These are phyloP conservation scores for Seminavis robusta DNA, from an alignment of 108 stramenopile species.

Conservation along the genomic window DNA sequence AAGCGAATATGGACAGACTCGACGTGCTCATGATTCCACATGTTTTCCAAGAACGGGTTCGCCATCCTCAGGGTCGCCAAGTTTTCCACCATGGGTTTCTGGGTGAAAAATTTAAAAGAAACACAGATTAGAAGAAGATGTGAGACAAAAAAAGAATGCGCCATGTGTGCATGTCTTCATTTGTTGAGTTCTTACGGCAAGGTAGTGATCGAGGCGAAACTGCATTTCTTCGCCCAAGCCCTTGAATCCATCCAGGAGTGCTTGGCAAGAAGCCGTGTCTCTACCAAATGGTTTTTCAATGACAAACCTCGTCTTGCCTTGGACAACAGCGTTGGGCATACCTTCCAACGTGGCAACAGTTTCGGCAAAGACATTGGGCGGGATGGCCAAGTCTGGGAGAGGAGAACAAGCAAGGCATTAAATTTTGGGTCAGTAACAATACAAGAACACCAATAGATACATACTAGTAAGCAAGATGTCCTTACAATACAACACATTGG, in stretches of 20 bases:
- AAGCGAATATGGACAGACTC: conserved; percentile 48
- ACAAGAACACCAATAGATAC: no score
- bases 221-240: conserved; percentile 65
- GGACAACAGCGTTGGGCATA: conserved; percentile 33
- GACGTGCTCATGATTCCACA: conserved; percentile 67
- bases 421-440: no score
- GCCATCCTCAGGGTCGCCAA: conserved; percentile 65
- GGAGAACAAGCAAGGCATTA: no score
- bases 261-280: conserved; percentile 79
- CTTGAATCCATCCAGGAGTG: conserved; percentile 33
- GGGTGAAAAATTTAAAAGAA: not conserved
- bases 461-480: no score
- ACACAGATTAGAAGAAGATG: not conserved
- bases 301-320: conserved; percentile 79
- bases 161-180: conserved; percentile 5
- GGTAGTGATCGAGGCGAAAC: conserved; percentile 93
- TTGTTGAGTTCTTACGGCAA: no score
- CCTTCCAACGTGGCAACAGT: conserved; percentile 75
- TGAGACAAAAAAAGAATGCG: not conserved
- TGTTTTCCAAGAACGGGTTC: conserved; percentile 73
- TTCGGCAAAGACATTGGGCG: conserved; percentile 91
- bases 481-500: no score
- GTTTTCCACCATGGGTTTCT: conserved; percentile 88
- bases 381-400: no score
- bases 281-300: conserved; percentile 98